These are phyloP conservation scores for Aspergillus baeticus DNA, from an alignment of 495 filamentous ascomycete genomes.

Conservation along the genomic window DNA sequence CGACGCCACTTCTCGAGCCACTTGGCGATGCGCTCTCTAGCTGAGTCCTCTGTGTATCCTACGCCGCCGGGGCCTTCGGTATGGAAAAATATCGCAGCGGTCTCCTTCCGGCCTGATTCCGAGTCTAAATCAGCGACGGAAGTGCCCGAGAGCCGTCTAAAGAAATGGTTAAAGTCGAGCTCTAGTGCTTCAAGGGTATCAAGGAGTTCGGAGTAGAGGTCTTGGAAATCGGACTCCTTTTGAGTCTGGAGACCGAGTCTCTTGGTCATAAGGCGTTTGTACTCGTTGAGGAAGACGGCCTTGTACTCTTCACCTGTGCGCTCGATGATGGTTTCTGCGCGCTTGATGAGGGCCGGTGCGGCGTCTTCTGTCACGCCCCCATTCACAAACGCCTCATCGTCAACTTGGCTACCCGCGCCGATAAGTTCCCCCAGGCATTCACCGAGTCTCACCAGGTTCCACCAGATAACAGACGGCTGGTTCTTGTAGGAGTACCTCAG, in stretches of 20 bases:
- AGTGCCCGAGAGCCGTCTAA: constrained; percentile 68
- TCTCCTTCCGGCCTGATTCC: constrained; percentile 54
- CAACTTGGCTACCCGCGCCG: constrained; percentile 65
- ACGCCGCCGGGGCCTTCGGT: constrained; percentile 57
- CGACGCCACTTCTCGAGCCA: constrained; percentile 76
- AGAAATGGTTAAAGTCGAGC: constrained; percentile 91
- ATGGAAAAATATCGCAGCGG: constrained; percentile 70
- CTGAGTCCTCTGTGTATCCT: constrained; percentile 57
- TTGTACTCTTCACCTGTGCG: constrained; percentile 82
- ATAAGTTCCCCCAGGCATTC: constrained; percentile 89
- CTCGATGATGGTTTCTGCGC: constrained; percentile 79
- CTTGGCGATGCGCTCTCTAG: constrained; percentile 59
- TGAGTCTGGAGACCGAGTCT: constrained; percentile 70
- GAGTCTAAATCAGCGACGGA: constrained; percentile 57
- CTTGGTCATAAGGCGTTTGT: constrained; percentile 75
- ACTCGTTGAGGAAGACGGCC: constrained; percentile 78
- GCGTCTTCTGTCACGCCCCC: constrained; percentile 68
- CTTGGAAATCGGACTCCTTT: constrained; percentile 71
- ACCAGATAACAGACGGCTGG: constrained; percentile 96
- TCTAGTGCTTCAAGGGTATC: constrained; percentile 76
- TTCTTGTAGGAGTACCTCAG: constrained; percentile 89
- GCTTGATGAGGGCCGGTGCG: constrained; percentile 65
- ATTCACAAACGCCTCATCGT: constrained; percentile 65
- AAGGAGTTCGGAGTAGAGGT: constrained; percentile 73
- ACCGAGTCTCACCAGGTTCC: constrained; percentile 91